A percentile compares a stretch with the other conserved stretches of the same genome.
Conservation (phyloP, 2,329 filamentous ascomycete genomes). For the Juglanconis sp. region DNA sequence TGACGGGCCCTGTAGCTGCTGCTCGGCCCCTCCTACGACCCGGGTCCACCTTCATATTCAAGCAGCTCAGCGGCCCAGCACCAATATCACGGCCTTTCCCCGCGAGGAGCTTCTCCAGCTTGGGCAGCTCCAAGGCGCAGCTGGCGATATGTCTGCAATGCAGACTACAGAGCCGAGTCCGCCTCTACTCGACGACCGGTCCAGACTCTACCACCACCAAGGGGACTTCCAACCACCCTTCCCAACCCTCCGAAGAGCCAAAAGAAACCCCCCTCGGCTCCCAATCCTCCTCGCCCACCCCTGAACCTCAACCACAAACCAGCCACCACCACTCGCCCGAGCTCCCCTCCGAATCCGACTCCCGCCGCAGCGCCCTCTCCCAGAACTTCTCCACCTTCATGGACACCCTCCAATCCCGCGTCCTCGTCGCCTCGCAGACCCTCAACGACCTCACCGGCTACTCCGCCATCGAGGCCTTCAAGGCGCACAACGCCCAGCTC, state of each 20-base stretch:
- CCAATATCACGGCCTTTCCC: constrained; percentile 4
- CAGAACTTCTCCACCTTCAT: constrained; percentile 66
- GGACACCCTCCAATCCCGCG: constrained; percentile 83
- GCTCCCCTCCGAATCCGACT: constrained; percentile 46
- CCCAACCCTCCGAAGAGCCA: not conserved
- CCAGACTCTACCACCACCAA: constrained; percentile 17
- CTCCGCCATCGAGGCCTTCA: constrained; percentile 82
- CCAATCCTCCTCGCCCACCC: not conserved
- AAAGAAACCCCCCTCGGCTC: not conserved
- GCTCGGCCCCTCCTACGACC: constrained; percentile 17
- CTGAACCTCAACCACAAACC: constrained; percentile 7
- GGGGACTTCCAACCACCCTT: constrained; percentile 9
- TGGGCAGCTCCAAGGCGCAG: not conserved
- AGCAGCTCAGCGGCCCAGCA: constrained; percentile 20
- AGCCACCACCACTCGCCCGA: constrained; percentile 23
- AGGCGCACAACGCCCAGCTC: constrained; percentile 69
- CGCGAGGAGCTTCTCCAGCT: constrained; percentile 6
- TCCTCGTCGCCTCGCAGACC: constrained; percentile 80
- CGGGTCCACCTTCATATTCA: constrained; percentile 11
- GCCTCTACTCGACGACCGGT: constrained; percentile 30
- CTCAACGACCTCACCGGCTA: constrained; percentile 96
- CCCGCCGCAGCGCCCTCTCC: constrained; percentile 39
- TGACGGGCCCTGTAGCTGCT: constrained; percentile 20
- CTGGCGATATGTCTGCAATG: constrained; percentile 28
- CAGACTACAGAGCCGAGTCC: constrained; percentile 21